Conservation (phyloP, 2,329 filamentous ascomycete species). For the Colletotrichum sp. region DNA sequence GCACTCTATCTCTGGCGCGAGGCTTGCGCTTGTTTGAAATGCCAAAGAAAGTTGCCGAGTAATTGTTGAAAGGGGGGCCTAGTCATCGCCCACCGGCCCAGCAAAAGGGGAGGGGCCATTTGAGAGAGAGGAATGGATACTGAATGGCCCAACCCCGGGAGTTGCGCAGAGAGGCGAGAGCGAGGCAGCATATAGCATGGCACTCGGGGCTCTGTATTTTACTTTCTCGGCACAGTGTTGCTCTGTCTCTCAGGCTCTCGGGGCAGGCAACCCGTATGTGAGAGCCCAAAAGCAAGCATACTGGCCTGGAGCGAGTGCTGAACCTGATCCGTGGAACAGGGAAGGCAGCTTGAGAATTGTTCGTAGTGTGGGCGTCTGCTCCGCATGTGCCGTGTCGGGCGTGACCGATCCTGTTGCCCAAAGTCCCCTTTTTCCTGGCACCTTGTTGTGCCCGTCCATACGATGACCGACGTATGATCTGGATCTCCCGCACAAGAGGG, state of each 20-base stretch:
- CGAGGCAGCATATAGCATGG: background rate
- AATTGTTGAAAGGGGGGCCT: background rate
- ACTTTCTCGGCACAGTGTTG: background rate
- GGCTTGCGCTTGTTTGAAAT: background rate
- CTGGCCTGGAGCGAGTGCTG: background rate
- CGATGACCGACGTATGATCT: background rate
- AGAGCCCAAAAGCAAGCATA: background rate
- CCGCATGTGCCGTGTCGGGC: constrained; percentile 10
- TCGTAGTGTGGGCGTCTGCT: background rate
- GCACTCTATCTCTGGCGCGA: background rate
- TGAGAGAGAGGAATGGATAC: background rate
- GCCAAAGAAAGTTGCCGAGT: background rate
- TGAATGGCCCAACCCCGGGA: background rate
- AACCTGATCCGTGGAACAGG: background rate
- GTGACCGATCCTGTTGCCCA: background rate
- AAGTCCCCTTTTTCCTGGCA: background rate
- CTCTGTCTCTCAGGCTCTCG: background rate
- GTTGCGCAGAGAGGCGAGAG: background rate
- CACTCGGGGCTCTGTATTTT: background rate
- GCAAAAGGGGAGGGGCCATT: background rate
- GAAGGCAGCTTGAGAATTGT: background rate
- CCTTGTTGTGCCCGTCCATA: background rate
- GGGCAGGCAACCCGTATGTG: background rate
- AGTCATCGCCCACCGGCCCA: background rate
- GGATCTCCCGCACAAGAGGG: background rate